A percentile compares a stretch with the other conserved stretches of the same genome.
Conservation (phyloP, 805 yeast genomes). For the Wickerhamomyces silvicola region DNA sequence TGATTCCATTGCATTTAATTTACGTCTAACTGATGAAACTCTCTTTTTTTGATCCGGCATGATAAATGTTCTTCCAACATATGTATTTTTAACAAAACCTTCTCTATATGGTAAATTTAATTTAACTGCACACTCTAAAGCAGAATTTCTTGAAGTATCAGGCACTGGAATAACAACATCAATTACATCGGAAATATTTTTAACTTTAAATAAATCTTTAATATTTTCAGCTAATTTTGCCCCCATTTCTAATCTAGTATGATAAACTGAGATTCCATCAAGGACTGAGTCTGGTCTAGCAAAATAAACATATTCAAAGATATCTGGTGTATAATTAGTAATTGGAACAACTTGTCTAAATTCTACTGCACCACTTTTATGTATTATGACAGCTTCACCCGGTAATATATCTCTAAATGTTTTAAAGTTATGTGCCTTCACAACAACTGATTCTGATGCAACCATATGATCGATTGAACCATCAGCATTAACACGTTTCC, state of each 20-base stretch:
- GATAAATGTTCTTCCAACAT: conserved; percentile 95
- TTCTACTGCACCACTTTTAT: conserved; percentile 72
- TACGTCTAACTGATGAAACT: conserved; percentile 87
- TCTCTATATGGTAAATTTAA: conserved; percentile 84
- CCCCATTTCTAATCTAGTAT: conserved; percentile 93
- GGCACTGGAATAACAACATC: conserved; percentile 98
- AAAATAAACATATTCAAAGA: conserved; percentile 95
- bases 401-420: conserved; percentile 80
- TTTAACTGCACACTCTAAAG: conserved; percentile 82
- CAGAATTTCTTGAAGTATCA: conserved; percentile 95
- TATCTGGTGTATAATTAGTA: conserved; percentile 82
- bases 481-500: conserved; percentile 66
- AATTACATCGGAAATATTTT: conserved; percentile 48
- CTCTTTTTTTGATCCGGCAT: conserved; percentile 98
- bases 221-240: conserved; percentile 76
- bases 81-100: conserved; percentile 94
- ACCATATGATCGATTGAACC: conserved; percentile 85
- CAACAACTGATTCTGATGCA: conserved; percentile 91
- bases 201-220: conserved; percentile 33
- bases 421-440: conserved; percentile 84
- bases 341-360: conserved; percentile 80
- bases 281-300: conserved; percentile 95
- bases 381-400: conserved; percentile 94
- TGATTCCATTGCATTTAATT: conserved; percentile 91
- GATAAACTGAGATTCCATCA: conserved; percentile 95